Conservation (phyloP, 495 filamentous ascomycete species). For the Penicillium daleae region DNA sequence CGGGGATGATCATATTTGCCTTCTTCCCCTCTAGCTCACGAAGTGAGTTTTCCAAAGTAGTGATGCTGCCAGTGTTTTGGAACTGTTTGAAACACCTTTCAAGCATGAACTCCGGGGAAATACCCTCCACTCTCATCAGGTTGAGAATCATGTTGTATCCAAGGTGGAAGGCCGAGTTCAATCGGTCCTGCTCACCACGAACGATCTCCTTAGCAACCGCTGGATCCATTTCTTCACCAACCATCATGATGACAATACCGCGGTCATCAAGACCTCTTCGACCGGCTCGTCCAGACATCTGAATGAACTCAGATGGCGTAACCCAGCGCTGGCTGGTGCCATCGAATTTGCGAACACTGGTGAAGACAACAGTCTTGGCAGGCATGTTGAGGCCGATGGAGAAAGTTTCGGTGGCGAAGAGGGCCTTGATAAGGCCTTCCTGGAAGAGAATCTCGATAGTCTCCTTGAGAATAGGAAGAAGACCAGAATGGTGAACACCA, state of each 20-base stretch:
- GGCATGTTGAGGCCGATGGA: constrained; percentile 99
- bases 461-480: constrained; percentile 95
- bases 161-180: constrained; percentile 96
- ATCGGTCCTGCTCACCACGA: constrained; percentile 90
- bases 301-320: constrained; percentile 94
- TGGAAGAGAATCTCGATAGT: constrained; percentile 99
- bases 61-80: constrained; percentile 87
- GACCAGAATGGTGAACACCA: constrained; percentile 94
- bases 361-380: constrained; percentile 98
- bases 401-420: constrained; percentile 98
- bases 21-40: constrained; percentile 71
- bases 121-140: constrained; percentile 90
- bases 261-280: constrained; percentile 96
- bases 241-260: constrained; percentile 99
- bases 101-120: constrained; percentile 96
- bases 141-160: constrained; percentile 99
- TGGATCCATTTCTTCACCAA: constrained; percentile 96
- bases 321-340: constrained; percentile 81
- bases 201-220: constrained; percentile 90
- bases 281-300: constrained; percentile 97
- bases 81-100: constrained; percentile 98
- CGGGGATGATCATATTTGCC: constrained; percentile 72
- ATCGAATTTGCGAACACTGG: constrained; percentile 92
- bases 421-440: constrained; percentile 94
- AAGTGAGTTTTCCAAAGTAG: constrained; percentile 78